These are phyloP conservation scores for Colletotrichum liaoningense DNA, from an alignment of 2,329 filamentous ascomycete species.

Conservation along the genomic window DNA sequence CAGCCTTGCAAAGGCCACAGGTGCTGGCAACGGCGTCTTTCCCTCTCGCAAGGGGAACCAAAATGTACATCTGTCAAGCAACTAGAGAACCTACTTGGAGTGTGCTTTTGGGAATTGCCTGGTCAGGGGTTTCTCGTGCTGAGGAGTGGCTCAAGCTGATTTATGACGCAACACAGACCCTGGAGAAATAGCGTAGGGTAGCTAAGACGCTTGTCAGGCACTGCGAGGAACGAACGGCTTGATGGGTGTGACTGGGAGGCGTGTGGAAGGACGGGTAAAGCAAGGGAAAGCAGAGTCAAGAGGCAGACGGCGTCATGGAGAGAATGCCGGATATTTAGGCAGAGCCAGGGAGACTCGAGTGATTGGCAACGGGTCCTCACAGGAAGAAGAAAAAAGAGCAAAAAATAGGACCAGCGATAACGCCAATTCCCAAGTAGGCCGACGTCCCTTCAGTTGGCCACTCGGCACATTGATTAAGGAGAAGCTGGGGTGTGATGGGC, in stretches of 20 bases:
- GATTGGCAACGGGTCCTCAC: conserved; percentile 32
- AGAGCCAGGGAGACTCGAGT: conserved; percentile 29
- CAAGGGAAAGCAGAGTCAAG: conserved; percentile 31
- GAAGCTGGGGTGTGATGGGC: conserved; percentile 38
- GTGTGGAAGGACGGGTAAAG: neutral
- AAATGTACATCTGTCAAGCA: conserved; percentile 19
- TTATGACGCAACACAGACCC: conserved; percentile 28
- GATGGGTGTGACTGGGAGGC: conserved; percentile 6
- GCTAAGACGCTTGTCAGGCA: neutral
- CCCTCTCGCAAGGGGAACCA: conserved; percentile 21
- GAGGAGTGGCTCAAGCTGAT: conserved; percentile 19
- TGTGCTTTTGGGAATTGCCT: neutral
- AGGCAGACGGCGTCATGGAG: conserved; percentile 13
- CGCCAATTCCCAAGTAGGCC: conserved; percentile 21
- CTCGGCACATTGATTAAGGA: conserved; percentile 38
- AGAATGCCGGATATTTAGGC: conserved; percentile 36
- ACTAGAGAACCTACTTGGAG: conserved; percentile 13
- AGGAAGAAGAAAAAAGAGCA: conserved; percentile 10
- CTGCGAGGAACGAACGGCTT: conserved; percentile 6
- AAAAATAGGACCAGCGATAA: conserved; percentile 27
- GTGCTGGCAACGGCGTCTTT: conserved; percentile 6
- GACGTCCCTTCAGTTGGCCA: conserved; percentile 30
- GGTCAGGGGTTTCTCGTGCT: conserved; percentile 14
- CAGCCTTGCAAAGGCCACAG: conserved; percentile 31
- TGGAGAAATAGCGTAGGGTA: neutral